These are phyloP conservation scores for Xylaria venustula DNA, from an alignment of 495 filamentous ascomycete genomes.

Conservation along the genomic window DNA sequence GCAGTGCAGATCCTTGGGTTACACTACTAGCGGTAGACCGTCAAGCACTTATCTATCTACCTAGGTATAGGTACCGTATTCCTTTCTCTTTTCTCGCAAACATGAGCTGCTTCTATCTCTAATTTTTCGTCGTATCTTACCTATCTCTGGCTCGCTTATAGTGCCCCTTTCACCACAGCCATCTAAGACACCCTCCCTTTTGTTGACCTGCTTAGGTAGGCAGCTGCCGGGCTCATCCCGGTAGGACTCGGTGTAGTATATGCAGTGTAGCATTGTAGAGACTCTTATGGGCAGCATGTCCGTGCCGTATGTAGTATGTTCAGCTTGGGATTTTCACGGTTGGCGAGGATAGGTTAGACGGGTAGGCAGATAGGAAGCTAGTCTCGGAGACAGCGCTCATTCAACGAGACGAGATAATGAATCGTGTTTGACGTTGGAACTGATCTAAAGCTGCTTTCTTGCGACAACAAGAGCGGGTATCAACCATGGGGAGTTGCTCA, in stretches of 20 bases:
- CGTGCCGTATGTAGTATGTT: background rate
- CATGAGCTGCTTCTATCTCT: background rate
- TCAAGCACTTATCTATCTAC: conserved; percentile 2
- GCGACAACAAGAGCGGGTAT: no score
- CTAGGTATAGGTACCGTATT: no score
- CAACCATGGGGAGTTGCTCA: no score
- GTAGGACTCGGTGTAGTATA: background rate
- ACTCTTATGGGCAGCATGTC: background rate
- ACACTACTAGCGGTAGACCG: background rate
- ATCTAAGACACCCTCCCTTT: background rate
- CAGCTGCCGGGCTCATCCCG: background rate
- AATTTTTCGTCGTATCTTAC: background rate
- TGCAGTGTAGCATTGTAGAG: background rate
- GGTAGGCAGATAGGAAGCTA: no score
- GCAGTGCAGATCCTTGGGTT: conserved; percentile 10
- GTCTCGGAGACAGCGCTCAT: no score
- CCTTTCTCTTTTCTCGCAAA: background rate
- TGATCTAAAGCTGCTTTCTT: no score
- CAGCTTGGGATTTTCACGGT: no score
- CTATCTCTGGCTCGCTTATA: background rate
- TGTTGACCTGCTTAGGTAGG: conserved; percentile 4
- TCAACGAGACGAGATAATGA: no score
- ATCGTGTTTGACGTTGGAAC: no score
- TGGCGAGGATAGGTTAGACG: no score
- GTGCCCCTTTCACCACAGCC: background rate